Evolutionary conservation across 345 rosid genomes (phyloP).

Genomic region (Rubroshorea leprosula): DNA sequence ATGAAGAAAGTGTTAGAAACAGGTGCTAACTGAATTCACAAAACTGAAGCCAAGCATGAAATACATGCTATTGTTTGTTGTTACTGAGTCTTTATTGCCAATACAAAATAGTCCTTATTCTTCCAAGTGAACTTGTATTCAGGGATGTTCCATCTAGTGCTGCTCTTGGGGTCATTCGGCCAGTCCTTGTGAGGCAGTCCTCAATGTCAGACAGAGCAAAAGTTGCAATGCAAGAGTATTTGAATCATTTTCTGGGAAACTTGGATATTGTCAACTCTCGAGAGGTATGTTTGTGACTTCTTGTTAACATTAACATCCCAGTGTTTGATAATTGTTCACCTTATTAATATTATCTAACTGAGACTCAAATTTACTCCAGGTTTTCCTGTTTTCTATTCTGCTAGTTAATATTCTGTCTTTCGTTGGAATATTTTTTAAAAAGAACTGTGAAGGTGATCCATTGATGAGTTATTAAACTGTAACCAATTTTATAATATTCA

Average conservation of each 20-base stretch:
- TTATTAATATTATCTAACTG: too few relatives aligned
- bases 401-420: too few relatives aligned
- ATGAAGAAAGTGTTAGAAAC: conserved; percentile 71
- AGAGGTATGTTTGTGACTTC: conserved; percentile 52
- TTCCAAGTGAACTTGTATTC: conserved; percentile 35
- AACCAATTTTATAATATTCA: too few relatives aligned
- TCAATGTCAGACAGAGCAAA: conserved; percentile 88
- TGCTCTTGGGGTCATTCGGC: conserved; percentile 89
- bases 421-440: too few relatives aligned
- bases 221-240: conserved; percentile 91
- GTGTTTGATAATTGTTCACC: neutral
- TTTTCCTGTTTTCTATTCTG: too few relatives aligned
- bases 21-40: conserved; percentile 45
- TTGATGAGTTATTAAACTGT: neutral
- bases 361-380: too few relatives aligned
- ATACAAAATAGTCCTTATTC: conserved; percentile 2
- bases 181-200: conserved; percentile 83
- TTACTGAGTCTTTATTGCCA: neutral
- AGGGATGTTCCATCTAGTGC: conserved; percentile 99
- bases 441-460: too few relatives aligned
- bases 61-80: neutral
- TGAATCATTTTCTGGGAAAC: conserved; percentile 90
- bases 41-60: neutral
- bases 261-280: conserved; percentile 90
- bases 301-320: neutral